Conservation (phyloP, 139 green algal genomes). For the Zygnema circumcarinatum region DNA sequence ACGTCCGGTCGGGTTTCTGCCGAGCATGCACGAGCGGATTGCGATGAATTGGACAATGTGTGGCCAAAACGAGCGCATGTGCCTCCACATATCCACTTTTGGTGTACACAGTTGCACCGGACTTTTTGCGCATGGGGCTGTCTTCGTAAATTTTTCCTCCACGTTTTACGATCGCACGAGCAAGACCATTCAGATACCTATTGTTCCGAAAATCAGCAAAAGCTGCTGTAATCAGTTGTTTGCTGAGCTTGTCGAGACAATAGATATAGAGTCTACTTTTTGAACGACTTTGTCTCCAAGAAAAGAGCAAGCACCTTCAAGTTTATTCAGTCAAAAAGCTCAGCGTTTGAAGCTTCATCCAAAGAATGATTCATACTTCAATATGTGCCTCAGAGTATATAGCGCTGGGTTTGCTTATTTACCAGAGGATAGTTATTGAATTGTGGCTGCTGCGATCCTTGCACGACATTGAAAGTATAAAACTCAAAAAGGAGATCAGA, state of each 20-base stretch:
- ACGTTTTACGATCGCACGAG: conserved; percentile 59
- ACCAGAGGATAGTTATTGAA: too few relatives aligned
- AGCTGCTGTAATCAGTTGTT: neutral
- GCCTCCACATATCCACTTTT: conserved; percentile 37
- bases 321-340: too few relatives aligned
- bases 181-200: conserved; percentile 67
- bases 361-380: too few relatives aligned
- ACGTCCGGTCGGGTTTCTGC: conserved; percentile 67
- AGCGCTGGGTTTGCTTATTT: too few relatives aligned
- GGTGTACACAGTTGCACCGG: neutral
- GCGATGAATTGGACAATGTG: conserved; percentile 72
- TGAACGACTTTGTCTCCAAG: too few relatives aligned
- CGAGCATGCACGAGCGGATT: conserved; percentile 75
- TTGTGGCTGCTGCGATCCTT: too few relatives aligned
- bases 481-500: too few relatives aligned
- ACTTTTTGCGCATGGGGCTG: conserved; percentile 50
- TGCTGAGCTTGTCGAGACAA: neutral
- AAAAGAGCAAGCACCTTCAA: too few relatives aligned
- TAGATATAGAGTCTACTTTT: too few relatives aligned
- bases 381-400: too few relatives aligned
- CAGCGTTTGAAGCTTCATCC: too few relatives aligned
- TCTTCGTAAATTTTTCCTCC: conserved; percentile 72
- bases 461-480: too few relatives aligned
- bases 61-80: conserved; percentile 70
- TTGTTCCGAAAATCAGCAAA: neutral